Percentiles rank a stretch among this genome's conserved stretches.
These are phyloP conservation scores for Chlamydomonas sp. DNA, from an alignment of 139 green algal genomes.

Conservation along the genomic window DNA sequence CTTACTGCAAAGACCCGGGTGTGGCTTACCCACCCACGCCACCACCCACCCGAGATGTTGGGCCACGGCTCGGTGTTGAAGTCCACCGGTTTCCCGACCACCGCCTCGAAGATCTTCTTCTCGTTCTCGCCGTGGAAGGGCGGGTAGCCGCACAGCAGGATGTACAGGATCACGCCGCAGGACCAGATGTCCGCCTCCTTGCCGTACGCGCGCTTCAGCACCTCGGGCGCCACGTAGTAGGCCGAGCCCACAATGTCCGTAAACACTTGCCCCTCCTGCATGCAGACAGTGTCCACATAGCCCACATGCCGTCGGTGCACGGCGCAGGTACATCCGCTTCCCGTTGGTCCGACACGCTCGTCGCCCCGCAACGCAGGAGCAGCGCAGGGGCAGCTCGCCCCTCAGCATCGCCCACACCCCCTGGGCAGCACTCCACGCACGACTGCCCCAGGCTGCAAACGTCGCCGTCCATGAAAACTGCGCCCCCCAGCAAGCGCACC, in stretches of 20 bases:
- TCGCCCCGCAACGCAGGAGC: too few species aligned
- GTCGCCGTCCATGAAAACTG: too few species aligned
- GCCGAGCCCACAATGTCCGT: slow-evolving; percentile 89
- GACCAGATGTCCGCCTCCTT: slow-evolving; percentile 94
- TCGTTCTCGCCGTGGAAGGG: slow-evolving; percentile 95
- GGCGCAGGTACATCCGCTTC: too few species aligned
- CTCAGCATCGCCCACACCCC: too few species aligned
- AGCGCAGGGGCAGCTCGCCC: too few species aligned
- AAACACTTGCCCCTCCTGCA: slow-evolving; percentile 66
- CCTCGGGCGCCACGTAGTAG: slow-evolving; percentile 93
- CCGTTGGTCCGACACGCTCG: too few species aligned
- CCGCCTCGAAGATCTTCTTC: slow-evolving; percentile 87
- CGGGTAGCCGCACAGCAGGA: slow-evolving; percentile 92
- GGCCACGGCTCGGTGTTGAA: slow-evolving; percentile 82
- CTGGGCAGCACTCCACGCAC: too few species aligned
- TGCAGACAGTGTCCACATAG: not conserved
- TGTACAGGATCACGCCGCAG: slow-evolving; percentile 97
- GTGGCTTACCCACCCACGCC: slow-evolving; percentile 22
- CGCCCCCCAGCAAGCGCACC: too few species aligned
- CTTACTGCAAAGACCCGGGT: too few species aligned
- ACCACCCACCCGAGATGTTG: slow-evolving; percentile 63
- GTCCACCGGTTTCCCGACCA: slow-evolving; percentile 78
- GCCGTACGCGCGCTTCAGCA: slow-evolving; percentile 74
- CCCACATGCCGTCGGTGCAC: not conserved
- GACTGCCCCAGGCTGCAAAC: too few species aligned